Percentiles rank a stretch among this genome's conserved stretches.
Evolutionary conservation across 106 monocot genomes (phyloP).

Genomic region (Cymbidium sinense): DNA sequence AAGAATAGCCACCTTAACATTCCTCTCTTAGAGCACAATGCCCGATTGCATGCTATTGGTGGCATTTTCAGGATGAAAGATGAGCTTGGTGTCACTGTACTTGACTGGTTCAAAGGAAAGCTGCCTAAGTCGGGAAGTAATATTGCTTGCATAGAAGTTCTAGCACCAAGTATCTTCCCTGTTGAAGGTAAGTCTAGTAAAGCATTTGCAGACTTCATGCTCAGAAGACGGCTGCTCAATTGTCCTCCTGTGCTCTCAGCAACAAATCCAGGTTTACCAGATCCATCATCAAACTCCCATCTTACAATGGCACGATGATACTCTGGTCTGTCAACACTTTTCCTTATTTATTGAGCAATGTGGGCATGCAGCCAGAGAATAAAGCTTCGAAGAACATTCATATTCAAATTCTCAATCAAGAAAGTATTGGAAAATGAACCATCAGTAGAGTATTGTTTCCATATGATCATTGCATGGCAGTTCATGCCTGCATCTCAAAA

Average conservation of each 20-base stretch:
- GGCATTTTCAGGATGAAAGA: conserved; percentile 4
- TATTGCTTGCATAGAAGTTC: conserved; percentile 61
- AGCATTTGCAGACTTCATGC: conserved; percentile 96
- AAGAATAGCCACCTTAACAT: conserved; percentile 84
- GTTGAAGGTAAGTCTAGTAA: conserved; percentile 67
- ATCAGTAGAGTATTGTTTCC: too few species aligned
- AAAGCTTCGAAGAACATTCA: background rate
- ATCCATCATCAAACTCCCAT: conserved; percentile 66
- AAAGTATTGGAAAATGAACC: background rate
- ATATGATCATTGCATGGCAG: too few species aligned
- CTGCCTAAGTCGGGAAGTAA: conserved; percentile 65
- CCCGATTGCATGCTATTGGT: conserved; percentile 2
- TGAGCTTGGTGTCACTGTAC: conserved; percentile 3
- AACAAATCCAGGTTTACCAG: conserved; percentile 71
- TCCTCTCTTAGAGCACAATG: conserved; percentile 16
- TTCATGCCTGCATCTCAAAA: too few species aligned
- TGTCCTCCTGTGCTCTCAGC: conserved; percentile 94
- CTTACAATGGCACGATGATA: conserved; percentile 74
- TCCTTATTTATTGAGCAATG: conserved; percentile 44
- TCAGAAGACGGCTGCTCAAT: conserved; percentile 80
- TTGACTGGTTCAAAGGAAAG: conserved; percentile 21
- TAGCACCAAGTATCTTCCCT: conserved; percentile 47
- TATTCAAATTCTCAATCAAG: background rate
- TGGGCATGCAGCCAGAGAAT: conserved; percentile 32
- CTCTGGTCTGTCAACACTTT: conserved; percentile 52